These are phyloP conservation scores for Mycena leptocephala DNA, from an alignment of 768 basidiomycete species.

Conservation along the genomic window DNA sequence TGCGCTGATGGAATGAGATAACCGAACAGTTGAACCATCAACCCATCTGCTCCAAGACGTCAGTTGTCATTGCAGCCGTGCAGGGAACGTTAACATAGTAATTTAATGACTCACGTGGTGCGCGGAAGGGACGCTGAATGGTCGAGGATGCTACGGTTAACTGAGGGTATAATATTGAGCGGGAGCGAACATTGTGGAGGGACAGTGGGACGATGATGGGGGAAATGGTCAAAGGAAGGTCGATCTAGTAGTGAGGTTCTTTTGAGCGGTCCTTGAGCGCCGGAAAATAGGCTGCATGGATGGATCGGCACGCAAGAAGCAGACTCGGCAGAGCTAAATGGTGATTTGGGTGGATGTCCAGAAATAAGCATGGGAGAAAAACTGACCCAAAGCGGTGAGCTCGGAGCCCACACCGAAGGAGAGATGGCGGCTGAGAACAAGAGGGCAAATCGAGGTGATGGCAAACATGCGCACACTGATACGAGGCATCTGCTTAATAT, in stretches of 20 bases:
- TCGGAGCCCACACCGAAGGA: too few relatives aligned
- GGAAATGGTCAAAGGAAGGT: not conserved
- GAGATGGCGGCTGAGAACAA: too few relatives aligned
- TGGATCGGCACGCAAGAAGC: too few relatives aligned
- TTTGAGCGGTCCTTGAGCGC: too few relatives aligned
- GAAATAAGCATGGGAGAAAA: not conserved
- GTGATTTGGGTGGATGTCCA: too few relatives aligned
- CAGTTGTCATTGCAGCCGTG: not conserved
- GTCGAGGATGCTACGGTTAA: not conserved
- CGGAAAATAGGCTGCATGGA: not conserved
- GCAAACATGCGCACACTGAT: too few relatives aligned
- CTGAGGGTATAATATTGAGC: constrained; percentile 11
- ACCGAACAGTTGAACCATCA: not conserved
- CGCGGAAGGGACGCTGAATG: not conserved
- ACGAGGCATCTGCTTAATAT: too few relatives aligned
- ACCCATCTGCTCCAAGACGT: not conserved
- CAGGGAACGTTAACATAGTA: not conserved
- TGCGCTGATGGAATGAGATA: not conserved
- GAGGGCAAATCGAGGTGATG: too few relatives aligned
- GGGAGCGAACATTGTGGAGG: not conserved
- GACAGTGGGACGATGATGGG: not conserved
- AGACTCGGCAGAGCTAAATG: too few relatives aligned
- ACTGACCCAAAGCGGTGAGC: too few relatives aligned
- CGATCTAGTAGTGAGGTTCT: not conserved
- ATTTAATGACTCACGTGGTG: not conserved